These are phyloP conservation scores for Amphibolis antarctica DNA, from an alignment of 106 monocot species.

Conservation along the genomic window DNA sequence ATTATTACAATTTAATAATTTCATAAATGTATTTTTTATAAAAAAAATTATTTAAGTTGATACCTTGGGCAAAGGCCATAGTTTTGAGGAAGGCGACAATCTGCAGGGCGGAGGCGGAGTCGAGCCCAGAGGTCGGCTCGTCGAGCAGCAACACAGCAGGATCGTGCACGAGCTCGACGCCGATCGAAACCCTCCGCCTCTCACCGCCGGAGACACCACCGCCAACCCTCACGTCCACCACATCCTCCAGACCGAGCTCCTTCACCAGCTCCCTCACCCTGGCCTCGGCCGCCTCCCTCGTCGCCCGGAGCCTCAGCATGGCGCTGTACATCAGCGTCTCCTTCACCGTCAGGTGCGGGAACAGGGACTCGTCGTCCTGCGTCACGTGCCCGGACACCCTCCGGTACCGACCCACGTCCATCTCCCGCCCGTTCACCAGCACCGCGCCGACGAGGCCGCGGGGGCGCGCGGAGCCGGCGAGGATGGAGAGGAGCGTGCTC, in stretches of 20 bases:
- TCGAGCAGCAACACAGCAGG: constrained; percentile 76
- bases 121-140: constrained; percentile 90
- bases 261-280: constrained; percentile 38
- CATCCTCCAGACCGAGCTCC: constrained; percentile 48
- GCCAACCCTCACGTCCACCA: constrained; percentile 29
- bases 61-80: constrained; percentile 41
- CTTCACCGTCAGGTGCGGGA: constrained; percentile 71
- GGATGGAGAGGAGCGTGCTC: constrained; percentile 64
- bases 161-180: constrained; percentile 72
- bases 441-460: constrained; percentile 27
- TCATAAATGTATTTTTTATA: neutral
- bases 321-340: constrained; percentile 83
- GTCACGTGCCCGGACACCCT: constrained; percentile 79
- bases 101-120: constrained; percentile 67
- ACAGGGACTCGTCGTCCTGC: constrained; percentile 80
- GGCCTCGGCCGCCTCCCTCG: constrained; percentile 6
- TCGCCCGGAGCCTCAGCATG: constrained; percentile 30
- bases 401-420: constrained; percentile 44
- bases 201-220: constrained; percentile 64
- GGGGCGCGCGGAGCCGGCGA: constrained; percentile 36
- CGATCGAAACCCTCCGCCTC: constrained; percentile 80
- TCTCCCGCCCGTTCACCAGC: constrained; percentile 51
- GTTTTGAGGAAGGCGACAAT: constrained; percentile 44
- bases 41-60: too few relatives aligned
- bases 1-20: too few relatives aligned